Percentiles rank a stretch among this genome's conserved stretches.
These are phyloP conservation scores for Stachybotrys chlorohalonatus DNA, from an alignment of 2,329 filamentous ascomycete species.

Conservation along the genomic window DNA sequence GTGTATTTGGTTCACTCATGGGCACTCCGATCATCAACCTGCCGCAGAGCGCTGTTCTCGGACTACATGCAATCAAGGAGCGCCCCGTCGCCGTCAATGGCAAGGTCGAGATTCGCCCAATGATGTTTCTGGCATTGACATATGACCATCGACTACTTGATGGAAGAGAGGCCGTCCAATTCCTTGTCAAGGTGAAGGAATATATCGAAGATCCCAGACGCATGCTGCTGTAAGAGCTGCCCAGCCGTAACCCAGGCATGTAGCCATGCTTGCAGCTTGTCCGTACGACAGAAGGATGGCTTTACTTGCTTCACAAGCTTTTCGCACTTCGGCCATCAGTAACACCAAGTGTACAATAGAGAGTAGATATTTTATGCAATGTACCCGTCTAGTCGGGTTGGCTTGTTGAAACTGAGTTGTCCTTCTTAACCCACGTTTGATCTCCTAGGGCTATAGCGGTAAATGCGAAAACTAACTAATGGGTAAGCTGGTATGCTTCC, in stretches of 20 bases:
- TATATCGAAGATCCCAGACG: slow-evolving; percentile 91
- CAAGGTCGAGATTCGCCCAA: slow-evolving; percentile 92
- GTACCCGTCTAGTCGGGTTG: too few species aligned
- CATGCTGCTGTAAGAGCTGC: slow-evolving; percentile 61
- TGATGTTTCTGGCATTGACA: slow-evolving; percentile 98
- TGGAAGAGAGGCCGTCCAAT: slow-evolving; percentile 90
- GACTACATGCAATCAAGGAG: slow-evolving; percentile 95
- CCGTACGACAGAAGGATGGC: not conserved
- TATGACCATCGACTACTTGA: slow-evolving; percentile 96
- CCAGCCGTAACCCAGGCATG: not conserved
- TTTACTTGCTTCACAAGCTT: not conserved
- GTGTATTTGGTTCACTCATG: slow-evolving; percentile 95
- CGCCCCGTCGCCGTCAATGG: slow-evolving; percentile 83
- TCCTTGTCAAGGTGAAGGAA: slow-evolving; percentile 95
- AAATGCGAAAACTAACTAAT: too few species aligned
- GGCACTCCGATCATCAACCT: slow-evolving; percentile 98
- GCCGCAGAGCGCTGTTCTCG: slow-evolving; percentile 84
- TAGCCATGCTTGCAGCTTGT: not conserved
- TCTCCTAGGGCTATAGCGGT: too few species aligned
- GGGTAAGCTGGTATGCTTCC: too few species aligned
- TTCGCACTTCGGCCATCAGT: not conserved
- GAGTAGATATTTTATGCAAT: not conserved
- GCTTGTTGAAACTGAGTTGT: too few species aligned
- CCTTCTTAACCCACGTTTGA: too few species aligned
- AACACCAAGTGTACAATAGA: not conserved